phyloP scores from a whole-genome alignment of 805 yeast species.

The Alloascoidea hylecoeti region DNA sequence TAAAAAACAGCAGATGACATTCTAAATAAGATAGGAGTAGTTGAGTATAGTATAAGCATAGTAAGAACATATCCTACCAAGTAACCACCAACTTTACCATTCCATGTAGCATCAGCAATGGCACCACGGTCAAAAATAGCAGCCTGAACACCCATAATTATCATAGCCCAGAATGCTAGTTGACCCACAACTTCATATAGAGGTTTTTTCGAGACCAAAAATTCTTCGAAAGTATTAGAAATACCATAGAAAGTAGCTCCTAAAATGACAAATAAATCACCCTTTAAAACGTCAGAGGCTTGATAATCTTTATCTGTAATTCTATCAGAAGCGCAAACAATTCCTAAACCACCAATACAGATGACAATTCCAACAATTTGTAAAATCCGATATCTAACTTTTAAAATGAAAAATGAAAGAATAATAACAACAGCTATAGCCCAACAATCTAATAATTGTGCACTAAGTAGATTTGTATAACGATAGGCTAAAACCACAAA shows the following conservation, averaged over 20 bases:
- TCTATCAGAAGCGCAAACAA: constrained; percentile 23
- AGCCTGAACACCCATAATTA: constrained; percentile 27
- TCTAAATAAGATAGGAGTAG: constrained; percentile 27
- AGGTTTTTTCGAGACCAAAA: constrained; percentile 27
- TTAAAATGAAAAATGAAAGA: constrained; percentile 23
- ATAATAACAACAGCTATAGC: constrained; percentile 29
- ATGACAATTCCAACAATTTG: constrained; percentile 24
- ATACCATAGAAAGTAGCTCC: constrained; percentile 30
- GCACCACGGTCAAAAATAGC: constrained; percentile 26
- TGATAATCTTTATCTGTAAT: constrained; percentile 24
- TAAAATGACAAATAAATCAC: constrained; percentile 26
- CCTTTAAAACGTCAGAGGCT: constrained; percentile 25
- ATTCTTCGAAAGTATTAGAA: constrained; percentile 28
- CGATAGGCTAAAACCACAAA: constrained; percentile 28
- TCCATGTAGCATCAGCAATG: constrained; percentile 22
- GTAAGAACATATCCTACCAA: constrained; percentile 26
- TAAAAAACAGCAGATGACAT: constrained; percentile 32
- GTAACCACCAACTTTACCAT: constrained; percentile 23
- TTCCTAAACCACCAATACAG: constrained; percentile 27
- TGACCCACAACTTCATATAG: constrained; percentile 28
- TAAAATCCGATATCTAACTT: constrained; percentile 30
- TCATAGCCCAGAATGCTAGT: constrained; percentile 24
- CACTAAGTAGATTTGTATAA: constrained; percentile 27
- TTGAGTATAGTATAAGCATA: constrained; percentile 22
- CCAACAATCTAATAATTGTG: constrained; percentile 27